Conservation (phyloP, 2,329 filamentous ascomycete species). For the Colletotrichum viniferum region DNA sequence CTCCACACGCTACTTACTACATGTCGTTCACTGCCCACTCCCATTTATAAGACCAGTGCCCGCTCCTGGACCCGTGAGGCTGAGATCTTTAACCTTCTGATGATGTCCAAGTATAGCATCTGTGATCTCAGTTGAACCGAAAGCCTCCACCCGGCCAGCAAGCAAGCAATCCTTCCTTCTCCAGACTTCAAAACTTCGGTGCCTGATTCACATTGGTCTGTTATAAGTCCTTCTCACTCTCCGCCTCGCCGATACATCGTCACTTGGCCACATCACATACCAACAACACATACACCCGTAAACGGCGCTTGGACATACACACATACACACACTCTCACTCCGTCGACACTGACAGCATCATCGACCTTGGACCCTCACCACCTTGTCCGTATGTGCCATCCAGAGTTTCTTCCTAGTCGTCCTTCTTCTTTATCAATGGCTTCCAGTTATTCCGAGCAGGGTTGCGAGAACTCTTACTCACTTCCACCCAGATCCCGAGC, state of each 20-base stretch:
- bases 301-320: constrained; percentile 8
- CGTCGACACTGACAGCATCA: neutral
- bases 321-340: neutral
- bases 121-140: constrained; percentile 18
- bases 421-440: constrained; percentile 31
- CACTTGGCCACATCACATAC: constrained; percentile 8
- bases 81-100: constrained; percentile 24
- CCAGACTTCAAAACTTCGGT: constrained; percentile 6
- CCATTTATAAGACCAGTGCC: constrained; percentile 24
- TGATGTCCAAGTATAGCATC: constrained; percentile 26
- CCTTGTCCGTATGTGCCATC: constrained; percentile 30
- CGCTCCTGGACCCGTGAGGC: constrained; percentile 23
- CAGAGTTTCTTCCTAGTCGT: constrained; percentile 27
- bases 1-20: constrained; percentile 10
- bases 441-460: constrained; percentile 28
- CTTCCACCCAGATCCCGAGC: constrained; percentile 36
- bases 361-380: neutral
- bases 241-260: constrained; percentile 8
- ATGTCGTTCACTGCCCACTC: constrained; percentile 19
- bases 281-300: neutral
- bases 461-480: constrained; percentile 36
- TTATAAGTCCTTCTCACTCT: constrained; percentile 17
- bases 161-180: constrained; percentile 22
- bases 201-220: constrained; percentile 13
- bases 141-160: constrained; percentile 16